Conservation (phyloP, 2,329 filamentous ascomycete genomes). For the Talaromyces islandicus region DNA sequence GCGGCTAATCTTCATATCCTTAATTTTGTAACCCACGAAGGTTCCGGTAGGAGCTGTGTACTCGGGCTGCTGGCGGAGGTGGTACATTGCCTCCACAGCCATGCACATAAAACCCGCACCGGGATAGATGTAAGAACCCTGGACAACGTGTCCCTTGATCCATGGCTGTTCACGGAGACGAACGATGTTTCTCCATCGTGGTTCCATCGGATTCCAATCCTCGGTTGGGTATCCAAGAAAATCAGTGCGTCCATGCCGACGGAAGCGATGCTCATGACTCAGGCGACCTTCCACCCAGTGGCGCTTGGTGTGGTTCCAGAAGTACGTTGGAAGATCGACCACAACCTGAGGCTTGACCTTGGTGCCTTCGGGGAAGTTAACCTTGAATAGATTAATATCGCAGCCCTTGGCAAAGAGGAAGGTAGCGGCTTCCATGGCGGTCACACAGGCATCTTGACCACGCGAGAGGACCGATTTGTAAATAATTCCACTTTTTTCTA, state of each 20-base stretch:
- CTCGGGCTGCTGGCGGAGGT: background rate
- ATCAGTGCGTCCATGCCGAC: background rate
- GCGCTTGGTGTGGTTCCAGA: background rate
- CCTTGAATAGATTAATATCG: background rate
- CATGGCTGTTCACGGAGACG: conserved; percentile 23
- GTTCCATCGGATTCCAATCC: background rate
- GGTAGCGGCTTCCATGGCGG: background rate
- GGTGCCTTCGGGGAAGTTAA: background rate
- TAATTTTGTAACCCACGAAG: background rate
- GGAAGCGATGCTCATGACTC: background rate
- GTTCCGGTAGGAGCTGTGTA: background rate
- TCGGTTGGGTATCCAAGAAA: background rate
- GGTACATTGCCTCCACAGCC: conserved; percentile 18
- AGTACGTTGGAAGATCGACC: conserved; percentile 11
- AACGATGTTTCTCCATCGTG: background rate
- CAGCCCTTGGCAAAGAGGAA: background rate
- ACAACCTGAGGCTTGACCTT: background rate
- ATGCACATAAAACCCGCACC: conserved; percentile 23
- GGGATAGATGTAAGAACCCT: conserved; percentile 25
- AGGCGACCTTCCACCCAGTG: background rate
- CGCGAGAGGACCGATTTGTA: background rate
- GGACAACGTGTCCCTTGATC: conserved; percentile 27
- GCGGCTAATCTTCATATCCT: conserved; percentile 2
- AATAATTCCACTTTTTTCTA: background rate
- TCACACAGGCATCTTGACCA: background rate